Evolutionary conservation across 2,329 filamentous ascomycete species (phyloP), one percentile per base, ranked within the genome.

Genomic region (Epichloe gansuensis): DNA sequence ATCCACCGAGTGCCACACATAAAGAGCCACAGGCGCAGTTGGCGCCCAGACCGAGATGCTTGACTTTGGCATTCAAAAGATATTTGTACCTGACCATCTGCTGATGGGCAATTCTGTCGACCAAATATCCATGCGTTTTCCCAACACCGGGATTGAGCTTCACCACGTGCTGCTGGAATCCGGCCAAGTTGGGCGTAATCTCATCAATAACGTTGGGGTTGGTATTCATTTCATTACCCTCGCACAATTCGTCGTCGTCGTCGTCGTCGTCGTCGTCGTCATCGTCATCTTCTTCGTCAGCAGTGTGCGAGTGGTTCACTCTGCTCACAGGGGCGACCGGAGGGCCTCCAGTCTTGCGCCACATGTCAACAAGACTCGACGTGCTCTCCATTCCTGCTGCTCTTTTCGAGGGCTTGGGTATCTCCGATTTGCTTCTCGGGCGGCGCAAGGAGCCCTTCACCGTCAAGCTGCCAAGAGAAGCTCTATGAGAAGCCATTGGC

Each of bases 71-170:
- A 39, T 81, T 82, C 34, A 91, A 72, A 15, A 96, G 72, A 31
- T 80, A 78, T 65, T 90, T 93, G 67, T 90, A 95, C 51, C 89
- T 80, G 54, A 81, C 73, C 46, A 84, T 72, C 64, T 95, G 88
- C 61, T 95, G 89, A 57, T 87, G 79, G 0, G 86, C 87, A 58
- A 95, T 85, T 45, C 89, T 82, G 34, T 93, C 85, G 13, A 91
- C 78, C 56, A 96, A 74, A 65, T 81, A 83, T 35, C 61, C 68
- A 59, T 77, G 75, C 4, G 61, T 74, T 8, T 74, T 73, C 8
- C 57, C 71, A 53, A 95, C 72, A 11, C 74, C 71, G n/a, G 88
- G 87, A 61, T 94, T 94, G 43, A 94, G 69, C 54, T 78, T 75
- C 45, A 81, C 69, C 17, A 91, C 78, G 61, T 95, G 85, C 25